phyloP scores from a whole-genome alignment of 257 asterid genomes.

The Knoxia roxburghii region DNA sequence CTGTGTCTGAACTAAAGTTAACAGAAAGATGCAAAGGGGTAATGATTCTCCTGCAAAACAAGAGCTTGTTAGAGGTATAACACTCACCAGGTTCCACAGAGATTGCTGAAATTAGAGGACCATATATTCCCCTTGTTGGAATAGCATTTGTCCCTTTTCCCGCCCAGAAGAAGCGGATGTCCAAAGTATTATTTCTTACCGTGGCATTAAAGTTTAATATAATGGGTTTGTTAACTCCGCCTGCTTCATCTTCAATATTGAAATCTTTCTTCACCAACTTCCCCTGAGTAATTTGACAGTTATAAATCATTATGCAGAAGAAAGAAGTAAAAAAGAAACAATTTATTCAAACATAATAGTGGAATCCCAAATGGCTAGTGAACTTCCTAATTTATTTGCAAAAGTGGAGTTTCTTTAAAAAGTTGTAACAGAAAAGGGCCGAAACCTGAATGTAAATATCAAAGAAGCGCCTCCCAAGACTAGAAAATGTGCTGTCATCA shows the following conservation, averaged over 20 bases:
- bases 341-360: not conserved
- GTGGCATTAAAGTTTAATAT: constrained; percentile 35
- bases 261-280: constrained; percentile 55
- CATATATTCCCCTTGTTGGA: constrained; percentile 69
- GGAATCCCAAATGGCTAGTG: too few relatives aligned
- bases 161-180: constrained; percentile 79
- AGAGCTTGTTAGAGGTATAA: too few relatives aligned
- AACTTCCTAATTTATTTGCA: not conserved
- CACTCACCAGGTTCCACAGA: constrained; percentile 62
- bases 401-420: not conserved
- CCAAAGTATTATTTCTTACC: constrained; percentile 48
- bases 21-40: too few relatives aligned
- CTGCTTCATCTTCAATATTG: constrained; percentile 67
- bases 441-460: constrained; percentile 70
- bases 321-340: not conserved
- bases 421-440: not conserved
- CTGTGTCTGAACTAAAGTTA: too few relatives aligned
- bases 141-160: constrained; percentile 78
- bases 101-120: constrained; percentile 89
- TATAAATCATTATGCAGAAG: not conserved
- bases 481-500: constrained; percentile 34
- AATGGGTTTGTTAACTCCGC: constrained; percentile 57
- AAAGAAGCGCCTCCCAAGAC: constrained; percentile 71
- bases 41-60: too few relatives aligned
- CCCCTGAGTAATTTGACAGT: constrained; percentile 43